Percentiles rank a stretch among this genome's conserved stretches.
Conservation (phyloP, 176 grass and related monocot genomes). For the Ananas comosus region DNA sequence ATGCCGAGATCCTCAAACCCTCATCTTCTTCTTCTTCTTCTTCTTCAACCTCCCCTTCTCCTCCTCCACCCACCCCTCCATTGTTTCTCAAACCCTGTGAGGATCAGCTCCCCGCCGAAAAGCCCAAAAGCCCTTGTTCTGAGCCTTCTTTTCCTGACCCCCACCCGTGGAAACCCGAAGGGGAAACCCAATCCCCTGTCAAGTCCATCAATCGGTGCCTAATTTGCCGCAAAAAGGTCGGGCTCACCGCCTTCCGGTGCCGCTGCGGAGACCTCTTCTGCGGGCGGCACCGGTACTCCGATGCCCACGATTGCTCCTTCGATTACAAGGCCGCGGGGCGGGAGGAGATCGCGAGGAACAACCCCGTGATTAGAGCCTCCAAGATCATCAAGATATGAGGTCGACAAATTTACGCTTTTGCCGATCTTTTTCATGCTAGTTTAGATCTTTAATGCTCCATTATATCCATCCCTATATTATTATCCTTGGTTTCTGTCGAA, state of each 20-base stretch:
- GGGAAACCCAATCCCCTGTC: constrained; percentile 3
- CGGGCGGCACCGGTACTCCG: constrained; percentile 29
- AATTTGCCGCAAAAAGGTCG: constrained; percentile 31
- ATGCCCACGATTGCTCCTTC: constrained; percentile 37
- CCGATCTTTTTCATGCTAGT: neutral
- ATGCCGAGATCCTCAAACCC: constrained; percentile 46
- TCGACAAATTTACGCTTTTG: constrained; percentile 12
- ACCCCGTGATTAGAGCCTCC: constrained; percentile 35
- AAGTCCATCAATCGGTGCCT: constrained; percentile 33
- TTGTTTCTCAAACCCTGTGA: constrained; percentile 21
- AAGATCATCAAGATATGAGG: constrained; percentile 52
- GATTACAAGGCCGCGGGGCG: constrained; percentile 32
- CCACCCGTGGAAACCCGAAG: neutral
- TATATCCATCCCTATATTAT: too few relatives aligned
- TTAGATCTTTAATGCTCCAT: neutral
- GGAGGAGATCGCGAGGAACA: constrained; percentile 32
- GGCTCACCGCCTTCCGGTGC: constrained; percentile 33
- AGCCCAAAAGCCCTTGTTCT: constrained; percentile 6
- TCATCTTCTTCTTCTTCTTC: constrained; percentile 15
- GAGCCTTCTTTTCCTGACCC: neutral
- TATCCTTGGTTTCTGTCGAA: neutral
- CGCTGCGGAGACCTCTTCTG: constrained; percentile 41
- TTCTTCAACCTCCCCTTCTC: constrained; percentile 20
- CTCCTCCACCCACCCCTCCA: constrained; percentile 15
- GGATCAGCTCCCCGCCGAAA: constrained; percentile 12